A percentile compares a stretch with the other conserved stretches of the same genome.
Conservation (phyloP, 2,329 filamentous ascomycete genomes). For the Whalleya microplaca region DNA sequence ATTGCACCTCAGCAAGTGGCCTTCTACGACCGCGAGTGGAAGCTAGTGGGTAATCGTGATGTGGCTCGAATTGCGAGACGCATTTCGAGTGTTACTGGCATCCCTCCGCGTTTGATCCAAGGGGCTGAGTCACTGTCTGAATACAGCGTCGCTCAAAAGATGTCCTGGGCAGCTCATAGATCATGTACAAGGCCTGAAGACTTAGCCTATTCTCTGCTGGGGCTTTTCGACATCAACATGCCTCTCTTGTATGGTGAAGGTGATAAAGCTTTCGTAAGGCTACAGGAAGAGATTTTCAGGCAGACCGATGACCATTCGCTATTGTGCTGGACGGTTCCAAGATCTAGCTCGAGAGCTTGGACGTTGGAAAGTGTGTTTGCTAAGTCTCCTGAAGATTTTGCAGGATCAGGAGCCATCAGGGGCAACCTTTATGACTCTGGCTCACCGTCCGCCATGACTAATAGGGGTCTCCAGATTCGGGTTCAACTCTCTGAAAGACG, state of each 20-base stretch:
- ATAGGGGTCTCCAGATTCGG: constrained; percentile 12
- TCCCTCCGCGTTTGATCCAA: constrained; percentile 4
- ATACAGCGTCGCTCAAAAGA: constrained; percentile 14
- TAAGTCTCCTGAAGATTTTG: constrained; percentile 15
- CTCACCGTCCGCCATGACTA: constrained; percentile 13
- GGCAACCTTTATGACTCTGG: constrained; percentile 5
- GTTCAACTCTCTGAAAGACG: background rate
- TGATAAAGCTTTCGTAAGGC: constrained; percentile 7
- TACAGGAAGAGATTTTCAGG: constrained; percentile 18
- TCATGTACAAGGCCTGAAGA: constrained; percentile 15
- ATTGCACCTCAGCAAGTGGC: constrained; percentile 3
- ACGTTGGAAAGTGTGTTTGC: constrained; percentile 18
- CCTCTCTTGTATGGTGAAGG: constrained; percentile 20
- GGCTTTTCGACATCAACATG: constrained; percentile 19
- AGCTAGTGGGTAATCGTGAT: background rate
- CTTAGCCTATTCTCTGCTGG: constrained; percentile 15
- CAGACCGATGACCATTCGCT: constrained; percentile 15
- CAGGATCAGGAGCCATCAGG: constrained; percentile 1
- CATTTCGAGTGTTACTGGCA: constrained; percentile 1
- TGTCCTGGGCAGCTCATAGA: constrained; percentile 18
- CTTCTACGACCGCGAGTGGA: constrained; percentile 14
- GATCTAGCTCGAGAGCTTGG: constrained; percentile 9
- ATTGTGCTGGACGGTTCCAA: constrained; percentile 16
- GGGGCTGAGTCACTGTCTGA: background rate
- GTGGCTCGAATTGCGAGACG: background rate